Percentiles rank a stretch among this genome's conserved stretches.
These are phyloP conservation scores for Flaveria robusta DNA, from an alignment of 129 eudicot species.

Conservation along the genomic window DNA sequence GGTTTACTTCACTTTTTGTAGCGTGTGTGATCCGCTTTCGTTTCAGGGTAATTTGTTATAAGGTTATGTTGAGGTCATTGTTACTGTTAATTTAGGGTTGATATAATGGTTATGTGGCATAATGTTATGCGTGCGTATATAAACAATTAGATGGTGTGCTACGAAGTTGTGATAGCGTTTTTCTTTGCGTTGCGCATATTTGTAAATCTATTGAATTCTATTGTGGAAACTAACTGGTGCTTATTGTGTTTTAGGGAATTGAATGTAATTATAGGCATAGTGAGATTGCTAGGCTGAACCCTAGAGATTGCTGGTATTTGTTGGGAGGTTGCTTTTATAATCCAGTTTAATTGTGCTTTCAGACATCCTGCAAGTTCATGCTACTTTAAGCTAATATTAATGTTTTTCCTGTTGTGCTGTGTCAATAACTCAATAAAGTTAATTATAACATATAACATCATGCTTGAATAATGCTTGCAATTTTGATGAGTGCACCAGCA, in stretches of 20 bases:
- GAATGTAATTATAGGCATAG: no score
- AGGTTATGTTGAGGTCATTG: no score
- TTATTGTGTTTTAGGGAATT: conserved; percentile 46
- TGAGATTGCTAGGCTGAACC: no score
- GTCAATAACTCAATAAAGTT: conserved; percentile 5
- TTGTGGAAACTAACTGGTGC: background rate
- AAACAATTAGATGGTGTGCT: conserved; percentile 14
- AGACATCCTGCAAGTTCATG: no score
- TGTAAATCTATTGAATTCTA: conserved; percentile 12
- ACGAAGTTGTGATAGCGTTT: background rate
- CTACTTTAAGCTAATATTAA: background rate
- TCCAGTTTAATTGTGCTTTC: no score
- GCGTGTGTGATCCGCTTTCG: background rate
- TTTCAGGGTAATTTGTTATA: background rate
- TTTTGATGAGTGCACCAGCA: background rate
- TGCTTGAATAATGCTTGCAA: background rate
- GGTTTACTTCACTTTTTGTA: background rate
- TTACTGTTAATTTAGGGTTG: no score
- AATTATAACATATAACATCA: background rate
- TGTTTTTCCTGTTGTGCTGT: background rate
- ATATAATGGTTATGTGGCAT: background rate
- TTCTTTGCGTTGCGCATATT: conserved; percentile 5
- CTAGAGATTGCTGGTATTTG: no score
- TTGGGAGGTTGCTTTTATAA: no score
- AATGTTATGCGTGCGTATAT: conserved; percentile 22